These are phyloP conservation scores for Dendrobium huoshanense DNA, from an alignment of 106 monocot genomes.

Conservation along the genomic window DNA sequence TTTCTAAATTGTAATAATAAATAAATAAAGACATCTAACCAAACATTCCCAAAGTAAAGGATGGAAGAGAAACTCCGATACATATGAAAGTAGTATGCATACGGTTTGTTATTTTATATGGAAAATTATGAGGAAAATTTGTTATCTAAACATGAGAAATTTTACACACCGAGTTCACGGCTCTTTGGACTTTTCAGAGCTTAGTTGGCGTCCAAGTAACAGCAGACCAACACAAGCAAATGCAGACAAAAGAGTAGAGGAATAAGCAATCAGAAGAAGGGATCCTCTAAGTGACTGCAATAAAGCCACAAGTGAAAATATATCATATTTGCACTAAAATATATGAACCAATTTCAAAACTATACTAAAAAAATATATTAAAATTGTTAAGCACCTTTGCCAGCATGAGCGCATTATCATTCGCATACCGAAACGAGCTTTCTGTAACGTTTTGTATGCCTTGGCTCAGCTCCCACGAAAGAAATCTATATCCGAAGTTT, in stretches of 20 bases:
- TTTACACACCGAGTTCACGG: neutral
- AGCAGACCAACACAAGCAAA: conserved; percentile 50
- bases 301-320: neutral
- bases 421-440: conserved; percentile 67
- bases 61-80: neutral
- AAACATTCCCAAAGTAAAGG: neutral
- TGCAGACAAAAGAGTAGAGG: conserved; percentile 44
- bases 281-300: conserved; percentile 77
- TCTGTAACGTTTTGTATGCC: conserved; percentile 80
- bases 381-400: conserved; percentile 45
- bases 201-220: conserved; percentile 44
- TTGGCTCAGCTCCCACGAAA: conserved; percentile 77
- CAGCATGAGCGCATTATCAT: conserved; percentile 65
- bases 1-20: too few relatives aligned
- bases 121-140: neutral
- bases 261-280: conserved; percentile 45
- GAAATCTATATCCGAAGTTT: conserved; percentile 27
- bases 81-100: neutral
- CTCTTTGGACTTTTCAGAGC: conserved; percentile 37
- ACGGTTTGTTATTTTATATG: neutral
- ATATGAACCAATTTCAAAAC: neutral
- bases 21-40: too few relatives aligned
- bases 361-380: neutral
- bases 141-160: neutral
- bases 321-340: neutral